phyloP scores from a whole-genome alignment of 2,329 filamentous ascomycete species.

The Ceratocystis colombiana region DNA sequence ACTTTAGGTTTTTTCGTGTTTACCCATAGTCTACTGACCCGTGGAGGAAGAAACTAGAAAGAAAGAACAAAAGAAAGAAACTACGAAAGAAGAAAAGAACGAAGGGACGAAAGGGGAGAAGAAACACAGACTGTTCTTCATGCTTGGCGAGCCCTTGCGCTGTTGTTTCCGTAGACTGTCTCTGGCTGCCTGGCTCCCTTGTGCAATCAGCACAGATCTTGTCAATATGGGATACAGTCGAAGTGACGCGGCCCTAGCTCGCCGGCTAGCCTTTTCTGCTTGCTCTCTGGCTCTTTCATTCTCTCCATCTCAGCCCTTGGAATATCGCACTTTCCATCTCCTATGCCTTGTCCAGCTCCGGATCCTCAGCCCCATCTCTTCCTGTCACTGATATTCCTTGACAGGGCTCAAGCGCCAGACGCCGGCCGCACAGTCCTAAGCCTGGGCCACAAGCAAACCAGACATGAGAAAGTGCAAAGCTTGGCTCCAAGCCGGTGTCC shows the following conservation, averaged over 20 bases:
- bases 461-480: background rate
- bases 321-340: too few species aligned
- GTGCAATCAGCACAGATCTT: background rate
- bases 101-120: background rate
- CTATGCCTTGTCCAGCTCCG: too few species aligned
- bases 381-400: background rate
- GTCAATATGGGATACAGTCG: too few species aligned
- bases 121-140: background rate
- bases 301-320: too few species aligned
- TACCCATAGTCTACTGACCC: background rate
- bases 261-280: too few species aligned
- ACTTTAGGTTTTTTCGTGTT: background rate
- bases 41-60: background rate
- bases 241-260: too few species aligned
- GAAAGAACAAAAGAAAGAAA: background rate
- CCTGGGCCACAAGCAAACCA: background rate
- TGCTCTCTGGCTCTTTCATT: too few species aligned
- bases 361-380: slow-evolving; percentile 10
- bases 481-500: too few species aligned
- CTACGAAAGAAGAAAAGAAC: background rate
- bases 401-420: slow-evolving; percentile 8
- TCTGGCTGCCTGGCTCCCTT: background rate
- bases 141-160: too few species aligned
- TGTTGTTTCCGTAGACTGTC: background rate
- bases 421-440: background rate